phyloP scores from a whole-genome alignment of 2,329 filamentous ascomycete genomes.

The Herpotrichia juniperi region DNA sequence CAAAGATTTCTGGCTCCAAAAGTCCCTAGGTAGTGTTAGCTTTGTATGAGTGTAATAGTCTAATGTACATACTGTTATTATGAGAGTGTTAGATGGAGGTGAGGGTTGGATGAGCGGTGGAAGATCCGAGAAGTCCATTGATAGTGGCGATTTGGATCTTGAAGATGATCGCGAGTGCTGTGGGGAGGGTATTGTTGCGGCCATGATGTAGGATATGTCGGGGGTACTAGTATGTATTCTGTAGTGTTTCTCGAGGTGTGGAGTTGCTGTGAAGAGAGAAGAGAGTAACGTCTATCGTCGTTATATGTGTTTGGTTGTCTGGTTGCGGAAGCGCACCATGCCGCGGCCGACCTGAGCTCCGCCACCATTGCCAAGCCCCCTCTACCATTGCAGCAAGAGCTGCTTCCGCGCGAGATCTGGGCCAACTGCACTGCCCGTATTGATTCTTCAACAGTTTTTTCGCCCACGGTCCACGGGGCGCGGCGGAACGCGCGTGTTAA shows the following conservation, averaged over 20 bases:
- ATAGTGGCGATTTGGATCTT: constrained; percentile 58
- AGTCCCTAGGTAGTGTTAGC: constrained; percentile 61
- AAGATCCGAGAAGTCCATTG: constrained; percentile 75
- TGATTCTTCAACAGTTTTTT: constrained; percentile 21
- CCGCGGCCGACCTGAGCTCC: constrained; percentile 16
- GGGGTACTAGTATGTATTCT: neutral
- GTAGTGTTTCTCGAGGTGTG: constrained; percentile 6
- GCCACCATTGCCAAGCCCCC: constrained; percentile 20
- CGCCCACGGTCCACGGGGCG: constrained; percentile 17
- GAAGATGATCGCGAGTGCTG: constrained; percentile 44
- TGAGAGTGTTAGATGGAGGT: constrained; percentile 79
- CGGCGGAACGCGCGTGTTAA: constrained; percentile 26
- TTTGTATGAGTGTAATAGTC: neutral
- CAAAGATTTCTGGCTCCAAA: constrained; percentile 74
- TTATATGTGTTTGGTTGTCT: constrained; percentile 22
- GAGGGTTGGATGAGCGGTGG: constrained; percentile 74
- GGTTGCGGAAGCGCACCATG: constrained; percentile 9
- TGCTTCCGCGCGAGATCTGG: constrained; percentile 10
- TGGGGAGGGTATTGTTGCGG: constrained; percentile 36
- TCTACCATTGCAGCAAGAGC: constrained; percentile 1
- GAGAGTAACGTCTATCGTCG: constrained; percentile 3
- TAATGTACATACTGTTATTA: constrained; percentile 66
- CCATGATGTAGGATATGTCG: constrained; percentile 30
- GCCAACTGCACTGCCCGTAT: constrained; percentile 36
- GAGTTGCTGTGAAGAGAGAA: constrained; percentile 9